Conservation (phyloP, 495 filamentous ascomycete species). For the Aspergillus ostianus region DNA sequence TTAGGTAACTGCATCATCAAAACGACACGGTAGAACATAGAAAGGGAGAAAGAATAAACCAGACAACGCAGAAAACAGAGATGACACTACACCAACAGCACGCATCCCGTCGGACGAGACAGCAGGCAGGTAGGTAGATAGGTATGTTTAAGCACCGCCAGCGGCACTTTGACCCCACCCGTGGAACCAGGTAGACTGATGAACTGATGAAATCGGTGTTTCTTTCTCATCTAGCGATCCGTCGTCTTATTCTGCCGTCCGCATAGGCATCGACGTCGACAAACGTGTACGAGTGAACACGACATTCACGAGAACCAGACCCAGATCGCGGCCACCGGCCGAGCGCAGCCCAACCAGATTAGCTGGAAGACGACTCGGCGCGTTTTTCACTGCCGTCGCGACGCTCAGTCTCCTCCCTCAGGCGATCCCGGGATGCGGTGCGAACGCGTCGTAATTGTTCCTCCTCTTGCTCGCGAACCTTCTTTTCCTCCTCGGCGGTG, state of each 20-base stretch:
- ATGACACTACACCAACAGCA: neutral
- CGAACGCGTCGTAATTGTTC: slow-evolving; percentile 37
- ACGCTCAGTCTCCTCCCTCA: slow-evolving; percentile 31
- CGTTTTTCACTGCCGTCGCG: slow-evolving; percentile 27
- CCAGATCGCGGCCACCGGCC: neutral
- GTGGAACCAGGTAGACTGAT: slow-evolving; percentile 5
- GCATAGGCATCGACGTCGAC: neutral
- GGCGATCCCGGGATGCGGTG: slow-evolving; percentile 37
- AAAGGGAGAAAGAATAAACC: neutral
- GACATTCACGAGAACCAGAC: neutral
- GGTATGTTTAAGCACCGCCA: slow-evolving; percentile 21
- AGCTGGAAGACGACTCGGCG: slow-evolving; percentile 22
- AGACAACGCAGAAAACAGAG: neutral
- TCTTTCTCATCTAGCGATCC: neutral
- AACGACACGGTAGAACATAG: neutral
- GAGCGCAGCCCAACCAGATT: neutral
- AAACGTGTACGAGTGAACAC: neutral
- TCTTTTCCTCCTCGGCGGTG: slow-evolving; percentile 37
- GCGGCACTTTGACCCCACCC: slow-evolving; percentile 17
- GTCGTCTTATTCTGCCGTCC: neutral
- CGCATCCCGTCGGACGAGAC: neutral
- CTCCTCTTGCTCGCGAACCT: slow-evolving; percentile 32
- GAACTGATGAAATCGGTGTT: neutral
- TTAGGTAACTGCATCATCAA: neutral
- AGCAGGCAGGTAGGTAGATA: neutral